A percentile compares a stretch with the other conserved stretches of the same genome.
These are phyloP conservation scores for Gossypium bickii DNA, from an alignment of 345 rosid species.

Conservation along the genomic window DNA sequence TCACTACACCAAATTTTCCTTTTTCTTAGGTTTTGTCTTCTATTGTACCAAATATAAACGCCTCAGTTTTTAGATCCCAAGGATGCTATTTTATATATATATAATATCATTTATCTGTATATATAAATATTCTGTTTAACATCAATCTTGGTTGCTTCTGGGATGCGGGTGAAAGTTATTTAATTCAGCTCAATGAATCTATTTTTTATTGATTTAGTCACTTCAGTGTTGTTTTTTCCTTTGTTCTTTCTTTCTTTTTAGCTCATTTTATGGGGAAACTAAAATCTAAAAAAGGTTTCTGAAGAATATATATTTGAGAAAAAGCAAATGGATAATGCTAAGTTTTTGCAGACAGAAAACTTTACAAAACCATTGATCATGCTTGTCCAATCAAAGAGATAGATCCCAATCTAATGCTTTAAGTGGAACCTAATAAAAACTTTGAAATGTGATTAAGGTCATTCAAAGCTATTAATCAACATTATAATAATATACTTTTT, in stretches of 20 bases:
- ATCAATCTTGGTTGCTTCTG: background rate
- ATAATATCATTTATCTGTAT: too few relatives aligned
- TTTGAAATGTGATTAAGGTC: too few relatives aligned
- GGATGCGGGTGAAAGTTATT: background rate
- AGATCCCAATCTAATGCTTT: background rate
- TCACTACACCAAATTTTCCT: background rate
- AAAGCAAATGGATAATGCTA: background rate
- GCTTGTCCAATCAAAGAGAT: background rate
- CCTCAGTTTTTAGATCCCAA: conserved; percentile 1
- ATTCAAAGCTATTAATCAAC: too few relatives aligned
- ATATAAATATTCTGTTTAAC: too few relatives aligned
- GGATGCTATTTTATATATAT: too few relatives aligned
- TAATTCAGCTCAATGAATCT: too few relatives aligned
- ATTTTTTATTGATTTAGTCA: conserved; percentile 3
- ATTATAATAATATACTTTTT: background rate
- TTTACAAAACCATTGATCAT: background rate
- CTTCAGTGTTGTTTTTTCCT: background rate
- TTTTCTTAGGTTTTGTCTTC: conserved; percentile 4
- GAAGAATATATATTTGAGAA: background rate
- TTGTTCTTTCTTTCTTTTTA: background rate
- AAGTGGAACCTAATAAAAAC: too few relatives aligned
- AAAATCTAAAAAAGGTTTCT: background rate
- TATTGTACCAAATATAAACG: background rate
- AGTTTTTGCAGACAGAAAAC: background rate
- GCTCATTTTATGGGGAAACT: background rate